Base-by-base conservation (phyloP, 257 asterid species). In the Osmanthus fragrans region DNA sequence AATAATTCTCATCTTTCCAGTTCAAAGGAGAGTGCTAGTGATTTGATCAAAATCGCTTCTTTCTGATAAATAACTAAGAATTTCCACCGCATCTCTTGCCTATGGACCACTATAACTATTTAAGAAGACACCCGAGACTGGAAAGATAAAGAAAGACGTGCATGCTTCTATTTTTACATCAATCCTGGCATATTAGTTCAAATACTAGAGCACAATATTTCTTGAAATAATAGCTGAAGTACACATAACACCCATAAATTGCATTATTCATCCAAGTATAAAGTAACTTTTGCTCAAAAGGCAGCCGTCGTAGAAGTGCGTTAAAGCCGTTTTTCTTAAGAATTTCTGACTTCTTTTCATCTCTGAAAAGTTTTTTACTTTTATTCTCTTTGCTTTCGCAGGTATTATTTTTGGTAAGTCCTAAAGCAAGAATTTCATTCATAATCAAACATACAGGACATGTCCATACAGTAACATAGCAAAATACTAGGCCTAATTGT, bases 201-300 rank as follows among this genome's bases (percentile, higher is more conserved):
- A 40, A 2, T 40, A 40, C 49, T 11, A 12, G 15, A 10, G 40
- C 40, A 36, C 40, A 36, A 8, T 36, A 36, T 36, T 36, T 7
- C 10, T 36, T 6, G 10, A 36, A 36, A 36, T 36, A 36, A 36
- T 36, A 36, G 9, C 40, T 49, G 58, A 49, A 3, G 21, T 15
- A 7, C 58, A 49, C 58, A 49, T 6, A 49, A 49, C 21, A 16
- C 6, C 58, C 19, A 49, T 16, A 13, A 49, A 64, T 34, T 60
- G 82, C 72, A 58, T 76, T 73, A 79, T 73, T 81, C 40, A 73
- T 80, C 45, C 65, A 70, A 11, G 64, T 30, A 7, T 12, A 69
- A 30, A 37, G 40, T 69, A 16, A 16, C 21, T 30, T 68, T 15
- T 32, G n/a, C 37, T n/a, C 49, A 69, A 69, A 69, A 69, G 23